Evolutionary conservation across 805 yeast genomes (phyloP), one percentile per base, ranked within the genome.

Genomic region (Yamadazyma nakazawae): DNA sequence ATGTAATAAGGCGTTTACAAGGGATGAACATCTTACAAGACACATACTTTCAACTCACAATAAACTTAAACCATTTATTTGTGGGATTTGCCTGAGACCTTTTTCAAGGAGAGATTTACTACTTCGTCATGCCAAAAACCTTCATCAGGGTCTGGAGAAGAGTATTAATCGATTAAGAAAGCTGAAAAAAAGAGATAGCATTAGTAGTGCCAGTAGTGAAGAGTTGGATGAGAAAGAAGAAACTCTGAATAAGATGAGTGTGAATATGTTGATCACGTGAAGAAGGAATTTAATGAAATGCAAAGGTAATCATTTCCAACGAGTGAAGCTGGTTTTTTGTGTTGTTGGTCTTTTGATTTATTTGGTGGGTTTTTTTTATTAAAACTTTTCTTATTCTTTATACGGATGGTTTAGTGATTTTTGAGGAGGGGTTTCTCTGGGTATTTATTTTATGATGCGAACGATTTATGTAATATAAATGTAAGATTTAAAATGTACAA

Each of bases 1-100:
- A 40, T 72, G 77, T 51, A 60, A 68, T 40, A 61, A 75, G 19
- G 77, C 77, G 3, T 72, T 72, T 55, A 72, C 76, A n/a, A 56
- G 77, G 47, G 76, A 72, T 49, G 77, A 72, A 53, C 77, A 72
- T 48, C 56, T 72, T 34, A 68, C 74, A 24, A 57, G 77, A 39
- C 77, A 72, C 50, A 61, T 71, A 13, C 56, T 68, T 30, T 66
- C 67, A 48, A 72, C 77, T 9, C 77, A 72, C 50, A 72, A 72
- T 56, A 72, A 72, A 45, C 58, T 70, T 45, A 71, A 70, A 52
- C 77, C 77, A 2, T 72, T 68, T 50, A 58, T 66, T 5, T 72
- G 77, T 48, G 76, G 76, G 7, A 64, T 72, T n/a, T 72, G 77
- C 53, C 50, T 59, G 31, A 59, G 77, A 41, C 74, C 77, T 6